Conservation (phyloP, 1,284 basidiomycete genomes). For the Fomitopsis schrenkii region DNA sequence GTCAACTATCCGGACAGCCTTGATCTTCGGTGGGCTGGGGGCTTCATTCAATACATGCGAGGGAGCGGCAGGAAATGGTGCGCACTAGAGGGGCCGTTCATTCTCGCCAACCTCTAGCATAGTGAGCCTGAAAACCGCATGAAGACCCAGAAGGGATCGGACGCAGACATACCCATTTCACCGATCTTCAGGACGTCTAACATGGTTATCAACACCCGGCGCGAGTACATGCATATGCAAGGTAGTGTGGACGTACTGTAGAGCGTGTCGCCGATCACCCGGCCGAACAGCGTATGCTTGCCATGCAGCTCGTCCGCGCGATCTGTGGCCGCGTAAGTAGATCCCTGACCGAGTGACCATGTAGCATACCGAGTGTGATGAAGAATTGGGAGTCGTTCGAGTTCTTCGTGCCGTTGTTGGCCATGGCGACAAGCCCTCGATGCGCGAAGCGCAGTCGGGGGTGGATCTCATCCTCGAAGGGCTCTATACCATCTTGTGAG, state of each 20-base stretch:
- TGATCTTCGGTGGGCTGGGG: conserved; percentile 84
- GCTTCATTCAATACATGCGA: background rate
- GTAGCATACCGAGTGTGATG: conserved; percentile 74
- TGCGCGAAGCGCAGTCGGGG: conserved; percentile 82
- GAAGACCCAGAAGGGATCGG: background rate
- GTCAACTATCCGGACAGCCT: conserved; percentile 77
- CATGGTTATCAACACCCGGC: background rate
- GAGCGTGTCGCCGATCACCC: conserved; percentile 78
- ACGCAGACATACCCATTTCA: conserved; percentile 59
- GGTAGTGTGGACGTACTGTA: conserved; percentile 52
- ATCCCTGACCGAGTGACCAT: background rate
- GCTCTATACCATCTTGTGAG: conserved; percentile 45
- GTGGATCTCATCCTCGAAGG: conserved; percentile 93
- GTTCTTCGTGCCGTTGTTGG: conserved; percentile 82
- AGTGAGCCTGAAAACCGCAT: conserved; percentile 16
- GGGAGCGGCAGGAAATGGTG: background rate
- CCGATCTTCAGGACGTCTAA: conserved; percentile 88
- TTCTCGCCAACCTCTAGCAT: conserved; percentile 74
- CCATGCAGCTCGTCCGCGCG: conserved; percentile 85
- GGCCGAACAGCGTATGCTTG: conserved; percentile 86
- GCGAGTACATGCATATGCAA: background rate
- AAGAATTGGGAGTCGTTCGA: conserved; percentile 91
- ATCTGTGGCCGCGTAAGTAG: conserved; percentile 40
- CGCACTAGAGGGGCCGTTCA: conserved; percentile 81
- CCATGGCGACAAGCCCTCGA: conserved; percentile 92